Conservation (phyloP, 2,329 filamentous ascomycete species). For the Talaromyces sp. region DNA sequence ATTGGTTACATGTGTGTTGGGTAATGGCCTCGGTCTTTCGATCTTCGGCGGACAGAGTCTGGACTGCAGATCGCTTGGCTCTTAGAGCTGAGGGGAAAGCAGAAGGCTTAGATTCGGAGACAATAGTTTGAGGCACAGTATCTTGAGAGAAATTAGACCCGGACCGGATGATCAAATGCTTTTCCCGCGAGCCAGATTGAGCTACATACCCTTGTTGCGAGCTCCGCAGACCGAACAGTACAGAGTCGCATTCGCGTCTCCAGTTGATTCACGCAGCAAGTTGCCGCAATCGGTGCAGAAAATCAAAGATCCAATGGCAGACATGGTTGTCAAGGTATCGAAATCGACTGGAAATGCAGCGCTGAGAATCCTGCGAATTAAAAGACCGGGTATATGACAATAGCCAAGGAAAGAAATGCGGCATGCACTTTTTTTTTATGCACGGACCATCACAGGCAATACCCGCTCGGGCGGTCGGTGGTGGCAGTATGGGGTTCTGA, state of each 20-base stretch:
- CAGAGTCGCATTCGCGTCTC: conserved; percentile 73
- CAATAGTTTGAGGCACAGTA: conserved; percentile 72
- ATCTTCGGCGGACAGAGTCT: conserved; percentile 77
- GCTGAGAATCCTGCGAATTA: background rate
- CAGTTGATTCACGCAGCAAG: conserved; percentile 78
- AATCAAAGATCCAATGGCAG: conserved; percentile 84
- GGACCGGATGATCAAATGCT: background rate
- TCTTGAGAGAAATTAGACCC: conserved; percentile 53
- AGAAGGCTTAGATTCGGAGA: conserved; percentile 82
- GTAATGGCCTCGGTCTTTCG: conserved; percentile 72
- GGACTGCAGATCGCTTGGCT: conserved; percentile 82
- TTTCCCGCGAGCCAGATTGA: background rate
- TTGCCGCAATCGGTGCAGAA: conserved; percentile 95
- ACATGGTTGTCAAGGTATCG: conserved; percentile 58
- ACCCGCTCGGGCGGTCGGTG: conserved; percentile 20
- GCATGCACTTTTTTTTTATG: conserved; percentile 23
- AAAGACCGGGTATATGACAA: conserved; percentile 1
- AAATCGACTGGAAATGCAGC: background rate
- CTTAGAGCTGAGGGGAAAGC: conserved; percentile 90
- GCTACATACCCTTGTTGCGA: conserved; percentile 73
- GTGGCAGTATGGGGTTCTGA: conserved; percentile 18
- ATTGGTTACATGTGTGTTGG: conserved; percentile 74
- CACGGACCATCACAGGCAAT: conserved; percentile 22
- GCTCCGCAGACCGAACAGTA: conserved; percentile 85
- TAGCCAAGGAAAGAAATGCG: background rate